phyloP scores from a whole-genome alignment of 345 rosid genomes.

The Hibiscus trionum region DNA sequence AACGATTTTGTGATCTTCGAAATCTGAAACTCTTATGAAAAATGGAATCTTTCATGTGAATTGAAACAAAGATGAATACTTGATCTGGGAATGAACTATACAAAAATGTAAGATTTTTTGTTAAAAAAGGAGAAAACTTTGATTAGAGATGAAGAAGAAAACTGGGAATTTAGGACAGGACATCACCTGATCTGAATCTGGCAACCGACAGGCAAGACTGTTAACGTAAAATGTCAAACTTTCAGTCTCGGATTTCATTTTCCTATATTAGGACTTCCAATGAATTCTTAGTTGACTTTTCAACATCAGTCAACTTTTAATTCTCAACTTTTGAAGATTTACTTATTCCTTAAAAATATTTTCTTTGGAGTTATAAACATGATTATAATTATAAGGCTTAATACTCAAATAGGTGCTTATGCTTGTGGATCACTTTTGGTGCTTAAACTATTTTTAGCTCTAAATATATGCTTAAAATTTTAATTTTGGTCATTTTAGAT shows the following conservation, averaged over 20 bases:
- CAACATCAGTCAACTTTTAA: background rate
- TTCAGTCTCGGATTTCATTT: background rate
- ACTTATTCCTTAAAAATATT: too few species aligned
- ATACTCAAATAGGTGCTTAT: too few species aligned
- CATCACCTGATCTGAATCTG: background rate
- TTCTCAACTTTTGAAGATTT: background rate
- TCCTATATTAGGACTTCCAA: background rate
- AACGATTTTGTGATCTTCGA: background rate
- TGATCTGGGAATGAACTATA: background rate
- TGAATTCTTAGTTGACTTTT: background rate
- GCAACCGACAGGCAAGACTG: background rate
- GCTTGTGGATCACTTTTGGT: too few species aligned
- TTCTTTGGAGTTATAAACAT: too few species aligned
- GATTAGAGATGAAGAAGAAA: constrained; percentile 6
- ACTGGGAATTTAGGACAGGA: constrained; percentile 1
- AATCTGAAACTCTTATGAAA: background rate
- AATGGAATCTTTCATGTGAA: background rate
- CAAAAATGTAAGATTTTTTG: background rate
- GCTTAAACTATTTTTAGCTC: too few species aligned
- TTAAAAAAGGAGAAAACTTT: background rate
- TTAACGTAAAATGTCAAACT: background rate
- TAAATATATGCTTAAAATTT: too few species aligned
- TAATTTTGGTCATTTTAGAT: too few species aligned
- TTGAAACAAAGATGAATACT: background rate
- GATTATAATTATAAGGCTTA: too few species aligned